These are phyloP conservation scores for Colletotrichum sojae DNA, from an alignment of 2,329 filamentous ascomycete species.

Conservation along the genomic window DNA sequence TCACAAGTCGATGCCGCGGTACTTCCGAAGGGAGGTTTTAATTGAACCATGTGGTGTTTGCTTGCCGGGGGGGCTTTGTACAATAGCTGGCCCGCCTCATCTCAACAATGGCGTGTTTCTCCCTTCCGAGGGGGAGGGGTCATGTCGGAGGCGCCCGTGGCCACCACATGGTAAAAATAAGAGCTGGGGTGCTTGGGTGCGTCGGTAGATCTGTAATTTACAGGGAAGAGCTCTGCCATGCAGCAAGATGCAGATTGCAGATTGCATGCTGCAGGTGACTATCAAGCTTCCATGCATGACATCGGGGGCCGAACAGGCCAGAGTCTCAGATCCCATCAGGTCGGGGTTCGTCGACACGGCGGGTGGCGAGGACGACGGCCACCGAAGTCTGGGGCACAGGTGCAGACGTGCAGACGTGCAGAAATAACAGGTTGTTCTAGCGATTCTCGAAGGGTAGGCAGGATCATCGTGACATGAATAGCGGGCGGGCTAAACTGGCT, in stretches of 20 bases:
- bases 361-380: not conserved
- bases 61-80: conserved; percentile 29
- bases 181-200: not conserved
- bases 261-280: conserved; percentile 18
- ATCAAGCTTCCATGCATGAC: conserved; percentile 21
- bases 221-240: conserved; percentile 7
- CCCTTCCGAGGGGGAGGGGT: conserved; percentile 1
- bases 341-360: conserved; percentile 14
- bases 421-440: conserved; percentile 31
- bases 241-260: conserved; percentile 5
- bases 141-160: conserved; percentile 13
- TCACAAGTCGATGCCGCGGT: conserved; percentile 10
- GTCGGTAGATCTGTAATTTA: conserved; percentile 6
- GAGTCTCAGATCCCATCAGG: conserved; percentile 13
- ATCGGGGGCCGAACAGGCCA: not conserved
- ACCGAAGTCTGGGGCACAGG: not conserved
- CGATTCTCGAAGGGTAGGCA: conserved; percentile 34
- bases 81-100: conserved; percentile 16
- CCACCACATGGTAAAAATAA: conserved; percentile 17
- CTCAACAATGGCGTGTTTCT: conserved; percentile 32
- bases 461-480: conserved; percentile 28
- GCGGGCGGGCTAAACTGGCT: conserved; percentile 27
- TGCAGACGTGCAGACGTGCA: not conserved
- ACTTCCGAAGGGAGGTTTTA: not conserved
- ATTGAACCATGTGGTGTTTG: conserved; percentile 31